Base-by-base conservation (phyloP, 257 asterid species). In the Solanum boliviense region DNA sequence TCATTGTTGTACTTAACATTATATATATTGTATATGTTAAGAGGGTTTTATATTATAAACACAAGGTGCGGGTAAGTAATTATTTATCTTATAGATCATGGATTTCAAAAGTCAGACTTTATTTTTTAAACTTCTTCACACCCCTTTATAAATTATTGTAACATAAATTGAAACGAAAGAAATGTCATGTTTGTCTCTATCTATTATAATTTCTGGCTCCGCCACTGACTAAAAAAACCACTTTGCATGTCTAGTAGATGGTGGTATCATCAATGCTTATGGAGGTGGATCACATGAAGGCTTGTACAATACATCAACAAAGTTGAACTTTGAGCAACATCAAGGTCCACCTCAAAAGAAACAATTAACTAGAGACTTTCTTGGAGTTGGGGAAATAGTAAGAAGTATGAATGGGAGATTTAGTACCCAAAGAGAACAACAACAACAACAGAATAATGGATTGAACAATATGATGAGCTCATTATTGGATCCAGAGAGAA, bases 331-430 rank as follows among this genome's bases (percentile, higher is more conserved):
- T 84, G 90, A 84, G 29, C 88, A 81, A 18, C 85, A 88, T 44
- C 90, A 87, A 84, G 74, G 86, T 3, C 89, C 92, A 84, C 88
- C 92, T 70, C 86, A 65, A 23, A 79, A 84, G 65, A 65, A 87
- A 38, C 87, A 88, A 12, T 74, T 94, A 85, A 95, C 98, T 0
- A 92, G 98, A 91, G 98, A 95, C n/a, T 95, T 95, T 89, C 98
- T 95, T 48, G 98, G 98, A 18, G 97, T 94, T 13, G 95, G 98
- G 2, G 94, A 93, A 91, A 91, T 94, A 0, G 93, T 95, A 91
- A 91, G 94, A 90, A 90, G 91, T 72, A 91, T 93, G 46, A 90
- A 88, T 68, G 90, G 89, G 4, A 84, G 90, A n/a, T 87, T 84
- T 8, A 39, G 36, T 31, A 88, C 68, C 48, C 87, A 67, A 84